Percentiles rank a stretch among this genome's conserved stretches.
Evolutionary conservation across 768 basidiomycete species (phyloP).

Genomic region (Trametes cinnabarina): DNA sequence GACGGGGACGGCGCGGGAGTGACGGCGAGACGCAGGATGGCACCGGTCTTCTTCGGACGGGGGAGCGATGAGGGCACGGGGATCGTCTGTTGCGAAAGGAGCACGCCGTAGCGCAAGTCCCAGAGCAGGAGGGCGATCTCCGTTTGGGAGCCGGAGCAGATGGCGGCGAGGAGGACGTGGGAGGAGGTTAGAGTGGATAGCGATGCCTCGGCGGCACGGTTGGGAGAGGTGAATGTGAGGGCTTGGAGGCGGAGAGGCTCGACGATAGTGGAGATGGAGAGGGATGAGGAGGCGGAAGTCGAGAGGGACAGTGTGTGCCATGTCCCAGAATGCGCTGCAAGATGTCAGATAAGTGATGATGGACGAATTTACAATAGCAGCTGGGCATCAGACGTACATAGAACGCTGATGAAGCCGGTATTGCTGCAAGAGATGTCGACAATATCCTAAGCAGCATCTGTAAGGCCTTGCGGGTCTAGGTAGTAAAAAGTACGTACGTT

Average conservation of each 20-base stretch:
- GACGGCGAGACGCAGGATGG: constrained; percentile 16
- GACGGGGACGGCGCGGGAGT: not conserved
- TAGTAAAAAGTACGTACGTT: not conserved
- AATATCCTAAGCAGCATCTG: constrained; percentile 21
- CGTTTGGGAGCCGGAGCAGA: constrained; percentile 13
- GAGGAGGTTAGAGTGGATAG: constrained; percentile 30
- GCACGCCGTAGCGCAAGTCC: constrained; percentile 35
- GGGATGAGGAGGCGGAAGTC: constrained; percentile 2
- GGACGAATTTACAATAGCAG: not conserved
- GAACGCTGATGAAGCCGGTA: constrained; percentile 30
- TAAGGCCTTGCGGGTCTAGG: not conserved
- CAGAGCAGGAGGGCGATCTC: constrained; percentile 33
- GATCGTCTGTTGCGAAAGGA: constrained; percentile 30
- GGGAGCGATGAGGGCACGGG: constrained; percentile 27
- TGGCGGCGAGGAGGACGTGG: constrained; percentile 30
- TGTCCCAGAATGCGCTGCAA: constrained; percentile 20
- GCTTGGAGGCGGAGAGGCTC: constrained; percentile 22
- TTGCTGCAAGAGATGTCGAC: constrained; percentile 31
- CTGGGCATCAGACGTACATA: constrained; percentile 26
- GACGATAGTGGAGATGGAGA: constrained; percentile 13
- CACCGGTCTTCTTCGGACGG: constrained; percentile 20
- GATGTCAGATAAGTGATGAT: not conserved
- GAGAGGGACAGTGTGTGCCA: constrained; percentile 21
- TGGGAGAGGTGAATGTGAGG: constrained; percentile 23
- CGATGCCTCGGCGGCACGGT: constrained; percentile 21